A percentile compares a stretch with the other conserved stretches of the same genome.
These are phyloP conservation scores for Otatea glauca DNA, from an alignment of 176 grass and related monocot species.

Conservation along the genomic window DNA sequence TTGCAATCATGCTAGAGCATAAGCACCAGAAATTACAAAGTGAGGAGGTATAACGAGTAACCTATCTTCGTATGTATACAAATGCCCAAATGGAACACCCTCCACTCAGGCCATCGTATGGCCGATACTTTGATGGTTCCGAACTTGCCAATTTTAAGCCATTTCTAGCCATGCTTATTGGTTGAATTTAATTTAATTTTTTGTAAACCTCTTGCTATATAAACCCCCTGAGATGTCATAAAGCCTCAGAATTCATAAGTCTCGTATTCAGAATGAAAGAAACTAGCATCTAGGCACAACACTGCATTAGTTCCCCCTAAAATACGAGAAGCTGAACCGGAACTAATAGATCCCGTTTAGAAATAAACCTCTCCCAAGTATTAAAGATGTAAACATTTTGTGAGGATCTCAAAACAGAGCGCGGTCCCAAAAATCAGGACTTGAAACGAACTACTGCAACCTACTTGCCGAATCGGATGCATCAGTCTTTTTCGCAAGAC, in stretches of 20 bases:
- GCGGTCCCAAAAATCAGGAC: neutral
- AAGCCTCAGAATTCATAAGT: neutral
- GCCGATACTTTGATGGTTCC: neutral
- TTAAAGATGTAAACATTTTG: neutral
- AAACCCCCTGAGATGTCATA: neutral
- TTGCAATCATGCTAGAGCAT: neutral
- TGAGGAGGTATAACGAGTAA: neutral
- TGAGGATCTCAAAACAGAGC: neutral
- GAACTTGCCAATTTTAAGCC: neutral
- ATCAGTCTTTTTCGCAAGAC: neutral
- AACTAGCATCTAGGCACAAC: neutral
- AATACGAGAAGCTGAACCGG: neutral
- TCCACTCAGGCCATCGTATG: neutral
- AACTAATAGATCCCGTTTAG: neutral
- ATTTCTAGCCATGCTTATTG: neutral
- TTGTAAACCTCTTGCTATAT: neutral
- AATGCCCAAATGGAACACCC: neutral
- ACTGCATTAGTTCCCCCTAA: neutral
- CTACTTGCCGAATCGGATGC: neutral
- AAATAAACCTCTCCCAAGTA: neutral
- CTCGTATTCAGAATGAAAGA: neutral
- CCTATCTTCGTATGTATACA: neutral
- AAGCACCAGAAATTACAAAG: neutral
- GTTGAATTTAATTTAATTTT: neutral
- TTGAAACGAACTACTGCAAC: neutral